Evolutionary conservation across 176 grass and related monocot species (phyloP).

Genomic region (Neostapfia colusana): DNA sequence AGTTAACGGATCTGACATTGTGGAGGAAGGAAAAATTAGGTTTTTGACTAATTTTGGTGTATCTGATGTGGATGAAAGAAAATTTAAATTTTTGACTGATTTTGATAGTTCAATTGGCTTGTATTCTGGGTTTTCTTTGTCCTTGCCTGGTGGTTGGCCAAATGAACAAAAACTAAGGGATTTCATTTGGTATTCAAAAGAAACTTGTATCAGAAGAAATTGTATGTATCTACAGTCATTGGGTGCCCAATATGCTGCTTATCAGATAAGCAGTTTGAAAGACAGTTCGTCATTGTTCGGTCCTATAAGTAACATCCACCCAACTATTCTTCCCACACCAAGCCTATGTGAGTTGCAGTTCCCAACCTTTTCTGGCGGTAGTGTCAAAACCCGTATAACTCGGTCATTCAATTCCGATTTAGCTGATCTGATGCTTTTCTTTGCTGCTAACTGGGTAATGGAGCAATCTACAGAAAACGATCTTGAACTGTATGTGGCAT

Average conservation of each 20-base stretch:
- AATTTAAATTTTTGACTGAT: slow-evolving; percentile 62
- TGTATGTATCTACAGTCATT: slow-evolving; percentile 76
- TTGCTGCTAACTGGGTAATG: slow-evolving; percentile 90
- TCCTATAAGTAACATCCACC: slow-evolving; percentile 36
- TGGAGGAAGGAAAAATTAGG: slow-evolving; percentile 60
- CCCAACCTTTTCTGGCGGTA: slow-evolving; percentile 29
- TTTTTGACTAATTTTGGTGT: slow-evolving; percentile 65
- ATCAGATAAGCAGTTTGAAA: slow-evolving; percentile 50
- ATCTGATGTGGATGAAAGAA: slow-evolving; percentile 48
- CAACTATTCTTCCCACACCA: slow-evolving; percentile 47
- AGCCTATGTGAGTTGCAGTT: slow-evolving; percentile 52
- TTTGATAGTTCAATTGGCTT: slow-evolving; percentile 45
- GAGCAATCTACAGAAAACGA: slow-evolving; percentile 73
- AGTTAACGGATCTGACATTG: slow-evolving; percentile 48
- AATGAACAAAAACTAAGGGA: slow-evolving; percentile 63
- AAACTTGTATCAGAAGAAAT: slow-evolving; percentile 68
- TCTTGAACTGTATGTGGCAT: slow-evolving; percentile 52
- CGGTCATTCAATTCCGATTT: slow-evolving; percentile 50
- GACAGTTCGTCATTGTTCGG: slow-evolving; percentile 14
- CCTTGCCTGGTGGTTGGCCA: slow-evolving; percentile 84
- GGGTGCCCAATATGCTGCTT: slow-evolving; percentile 65
- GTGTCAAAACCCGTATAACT: slow-evolving; percentile 15
- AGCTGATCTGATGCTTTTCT: slow-evolving; percentile 78
- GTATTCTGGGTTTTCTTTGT: slow-evolving; percentile 48
- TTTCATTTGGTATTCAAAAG: slow-evolving; percentile 81